Conservation (phyloP, 148 eudicot species). For the Vaccinium myrtillus region DNA sequence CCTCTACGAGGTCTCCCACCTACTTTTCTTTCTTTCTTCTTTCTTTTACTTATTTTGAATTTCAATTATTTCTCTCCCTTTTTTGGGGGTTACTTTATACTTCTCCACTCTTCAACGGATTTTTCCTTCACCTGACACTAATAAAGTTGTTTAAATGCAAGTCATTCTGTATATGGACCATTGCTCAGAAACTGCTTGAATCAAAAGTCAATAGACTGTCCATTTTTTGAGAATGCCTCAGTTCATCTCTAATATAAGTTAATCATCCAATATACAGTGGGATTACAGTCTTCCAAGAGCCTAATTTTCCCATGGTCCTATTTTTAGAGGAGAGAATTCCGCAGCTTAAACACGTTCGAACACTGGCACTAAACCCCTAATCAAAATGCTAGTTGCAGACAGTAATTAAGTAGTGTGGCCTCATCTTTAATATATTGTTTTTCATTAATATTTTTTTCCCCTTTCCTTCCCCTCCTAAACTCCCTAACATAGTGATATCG, state of each 20-base stretch:
- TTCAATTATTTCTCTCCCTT: too few species aligned
- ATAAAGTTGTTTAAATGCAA: not conserved
- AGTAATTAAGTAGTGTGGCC: not conserved
- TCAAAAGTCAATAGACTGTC: not conserved
- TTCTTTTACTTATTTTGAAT: not conserved
- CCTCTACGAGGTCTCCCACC: conserved; percentile 62
- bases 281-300: not conserved
- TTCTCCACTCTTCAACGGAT: not conserved
- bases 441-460: not conserved
- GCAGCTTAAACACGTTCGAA: not conserved
- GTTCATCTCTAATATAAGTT: not conserved
- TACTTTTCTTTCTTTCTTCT: not conserved
- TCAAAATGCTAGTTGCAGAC: not conserved
- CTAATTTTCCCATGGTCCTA: not conserved
- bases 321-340: not conserved
- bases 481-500: not conserved
- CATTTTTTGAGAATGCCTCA: not conserved
- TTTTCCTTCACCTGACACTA: not conserved
- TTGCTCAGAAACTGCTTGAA: not conserved
- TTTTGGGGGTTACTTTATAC: too few species aligned
- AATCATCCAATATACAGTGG: not conserved
- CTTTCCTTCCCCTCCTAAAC: not conserved
- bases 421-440: not conserved
- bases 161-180: not conserved
- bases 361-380: not conserved